phyloP scores from a whole-genome alignment of 140 eudicot genomes.

The Bidens hawaiensis region DNA sequence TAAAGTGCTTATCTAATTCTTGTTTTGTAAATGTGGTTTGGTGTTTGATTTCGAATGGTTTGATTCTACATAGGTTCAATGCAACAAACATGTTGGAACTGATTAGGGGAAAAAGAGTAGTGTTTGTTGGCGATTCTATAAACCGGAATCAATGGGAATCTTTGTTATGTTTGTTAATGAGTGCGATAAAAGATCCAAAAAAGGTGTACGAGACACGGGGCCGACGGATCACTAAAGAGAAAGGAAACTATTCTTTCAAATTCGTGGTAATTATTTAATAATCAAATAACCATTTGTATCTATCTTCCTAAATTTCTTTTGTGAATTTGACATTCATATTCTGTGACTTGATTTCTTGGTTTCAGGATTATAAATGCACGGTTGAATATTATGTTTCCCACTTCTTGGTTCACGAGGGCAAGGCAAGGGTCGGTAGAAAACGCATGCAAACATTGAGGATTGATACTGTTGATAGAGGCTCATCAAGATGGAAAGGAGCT shows the following conservation, averaged over 20 bases:
- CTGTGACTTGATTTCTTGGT: not conserved
- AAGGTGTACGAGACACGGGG: conserved; percentile 79
- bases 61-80: conserved; percentile 55
- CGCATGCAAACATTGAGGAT: conserved; percentile 76
- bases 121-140: conserved; percentile 87
- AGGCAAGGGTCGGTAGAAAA: conserved; percentile 80
- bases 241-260: conserved; percentile 76
- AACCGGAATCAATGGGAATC: conserved; percentile 98
- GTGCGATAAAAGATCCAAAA: conserved; percentile 78
- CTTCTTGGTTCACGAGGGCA: conserved; percentile 82
- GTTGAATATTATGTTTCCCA: conserved; percentile 86
- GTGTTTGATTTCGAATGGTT: not conserved
- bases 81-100: conserved; percentile 74
- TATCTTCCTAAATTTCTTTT: not conserved
- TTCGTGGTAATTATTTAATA: conserved; percentile 47
- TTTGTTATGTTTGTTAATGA: conserved; percentile 79
- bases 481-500: conserved; percentile 97
- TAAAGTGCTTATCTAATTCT: not conserved
- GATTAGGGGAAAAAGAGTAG: conserved; percentile 80
- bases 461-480: conserved; percentile 76
- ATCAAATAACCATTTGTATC: not conserved
- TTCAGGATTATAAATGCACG: conserved; percentile 82
- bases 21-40: not conserved
- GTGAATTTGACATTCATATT: not conserved
- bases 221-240: conserved; percentile 70